phyloP scores from a whole-genome alignment of 768 basidiomycete genomes.

The Mycena floridula region DNA sequence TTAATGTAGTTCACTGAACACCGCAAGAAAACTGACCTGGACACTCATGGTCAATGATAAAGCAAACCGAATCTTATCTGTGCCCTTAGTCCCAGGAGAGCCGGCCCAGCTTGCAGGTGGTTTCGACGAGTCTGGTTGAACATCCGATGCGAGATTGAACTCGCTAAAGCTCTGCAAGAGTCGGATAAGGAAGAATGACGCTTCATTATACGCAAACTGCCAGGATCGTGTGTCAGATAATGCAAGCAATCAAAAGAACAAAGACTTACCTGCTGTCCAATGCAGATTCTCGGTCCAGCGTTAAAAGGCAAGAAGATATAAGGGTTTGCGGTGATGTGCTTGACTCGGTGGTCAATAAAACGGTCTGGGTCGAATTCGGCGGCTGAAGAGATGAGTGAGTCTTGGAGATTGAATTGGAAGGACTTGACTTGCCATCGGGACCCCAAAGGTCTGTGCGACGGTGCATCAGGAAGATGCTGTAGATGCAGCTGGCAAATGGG shows the following conservation, averaged over 20 bases:
- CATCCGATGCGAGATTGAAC: slow-evolving; percentile 21
- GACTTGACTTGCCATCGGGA: slow-evolving; percentile 18
- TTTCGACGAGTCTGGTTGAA: slow-evolving; percentile 18
- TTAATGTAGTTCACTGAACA: neutral
- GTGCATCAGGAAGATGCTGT: slow-evolving; percentile 21
- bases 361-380: slow-evolving; percentile 16
- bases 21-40: slow-evolving; percentile 19
- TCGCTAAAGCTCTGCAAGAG: slow-evolving; percentile 34
- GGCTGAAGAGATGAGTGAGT: neutral
- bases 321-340: neutral
- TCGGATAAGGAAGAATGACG: slow-evolving; percentile 36
- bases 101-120: slow-evolving; percentile 29
- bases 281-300: slow-evolving; percentile 23
- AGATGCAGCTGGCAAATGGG: neutral
- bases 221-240: neutral
- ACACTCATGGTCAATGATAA: neutral
- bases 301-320: slow-evolving; percentile 4
- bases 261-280: slow-evolving; percentile 15
- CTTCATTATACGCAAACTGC: slow-evolving; percentile 40
- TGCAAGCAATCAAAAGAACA: neutral
- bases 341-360: slow-evolving; percentile 1
- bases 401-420: neutral
- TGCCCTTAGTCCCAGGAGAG: slow-evolving; percentile 17
- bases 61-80: slow-evolving; percentile 19
- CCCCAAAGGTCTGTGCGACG: slow-evolving; percentile 33